A percentile compares a stretch with the other conserved stretches of the same genome.
These are phyloP conservation scores for Lasiodiplodia hormozganensis DNA, from an alignment of 2,329 filamentous ascomycete genomes.

Conservation along the genomic window DNA sequence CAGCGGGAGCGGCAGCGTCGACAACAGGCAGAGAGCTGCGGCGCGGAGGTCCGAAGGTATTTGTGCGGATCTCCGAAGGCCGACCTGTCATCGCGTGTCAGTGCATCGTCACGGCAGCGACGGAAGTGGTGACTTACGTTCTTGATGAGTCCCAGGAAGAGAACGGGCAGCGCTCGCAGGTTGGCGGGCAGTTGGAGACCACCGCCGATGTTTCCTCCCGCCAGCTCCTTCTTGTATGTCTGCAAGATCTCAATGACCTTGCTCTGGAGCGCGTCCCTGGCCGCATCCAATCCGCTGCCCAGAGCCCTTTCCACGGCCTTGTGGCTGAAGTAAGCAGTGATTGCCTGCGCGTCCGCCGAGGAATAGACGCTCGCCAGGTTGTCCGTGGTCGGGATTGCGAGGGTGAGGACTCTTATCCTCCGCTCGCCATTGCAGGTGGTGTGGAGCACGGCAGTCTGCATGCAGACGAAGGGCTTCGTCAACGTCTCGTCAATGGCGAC, in stretches of 20 bases:
- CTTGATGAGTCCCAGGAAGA: slow-evolving; percentile 96
- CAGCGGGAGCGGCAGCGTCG: slow-evolving; percentile 87
- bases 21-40: slow-evolving; percentile 90
- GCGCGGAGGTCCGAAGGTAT: slow-evolving; percentile 94
- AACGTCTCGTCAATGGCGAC: slow-evolving; percentile 97
- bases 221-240: slow-evolving; percentile 96
- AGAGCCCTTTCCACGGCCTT: slow-evolving; percentile 94
- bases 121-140: slow-evolving; percentile 67
- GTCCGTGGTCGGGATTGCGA: slow-evolving; percentile 91
- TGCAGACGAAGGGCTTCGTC: slow-evolving; percentile 87
- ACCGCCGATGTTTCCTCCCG: slow-evolving; percentile 91
- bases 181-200: slow-evolving; percentile 89
- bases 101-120: not conserved
- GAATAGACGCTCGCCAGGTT: slow-evolving; percentile 91
- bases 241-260: slow-evolving; percentile 92
- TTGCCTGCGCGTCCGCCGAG: slow-evolving; percentile 91
- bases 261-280: slow-evolving; percentile 85
- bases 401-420: slow-evolving; percentile 90
- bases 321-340: slow-evolving; percentile 94
- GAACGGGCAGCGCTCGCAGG: slow-evolving; percentile 81
- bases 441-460: slow-evolving; percentile 94
- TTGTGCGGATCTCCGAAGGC: slow-evolving; percentile 88
- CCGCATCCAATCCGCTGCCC: slow-evolving; percentile 85
- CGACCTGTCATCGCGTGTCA: slow-evolving; percentile 56
- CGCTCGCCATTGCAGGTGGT: slow-evolving; percentile 98